Evolutionary conservation across 177 flowering plant species (phyloP), one percentile per base, ranked within the genome.

Genomic region (Tripterygium wilfordii): DNA sequence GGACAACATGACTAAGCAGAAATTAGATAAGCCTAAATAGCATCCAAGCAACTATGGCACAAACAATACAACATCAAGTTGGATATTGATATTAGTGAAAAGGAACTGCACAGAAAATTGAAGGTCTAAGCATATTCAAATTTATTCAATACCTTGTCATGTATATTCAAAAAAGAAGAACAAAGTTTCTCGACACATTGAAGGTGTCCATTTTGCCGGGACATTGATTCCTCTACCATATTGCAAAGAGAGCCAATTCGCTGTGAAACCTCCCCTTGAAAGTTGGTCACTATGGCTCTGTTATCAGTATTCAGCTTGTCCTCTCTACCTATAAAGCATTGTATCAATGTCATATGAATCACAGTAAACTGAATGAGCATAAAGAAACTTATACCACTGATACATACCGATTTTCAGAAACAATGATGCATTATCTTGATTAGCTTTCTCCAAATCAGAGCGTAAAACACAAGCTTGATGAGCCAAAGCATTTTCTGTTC

Each of bases 381-480:
- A n/a, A n/a, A n/a, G n/a, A n/a, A n/a, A n/a, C n/a, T n/a, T n/a
- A n/a, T n/a, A n/a, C n/a, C n/a, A n/a, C n/a, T n/a, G n/a, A n/a
- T n/a, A n/a, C 58, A 9, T 69, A 94, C 99, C 97, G 54, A 94
- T 78, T 78, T 87, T 94, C 5, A 47, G 60, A 60, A 60, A 73
- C 52, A 94, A 57, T 2, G 72, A 71, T 36, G 85, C 80, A 78
- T 86, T 89, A 61, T 89, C 95, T 48, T 77, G 67, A 14, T 75
- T 69, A 57, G 95, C 76, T 56, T 85, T 89, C 68, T 92, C 99
- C 71, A 92, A 61, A 42, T 89, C 86, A 39, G 96, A 67, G 21
- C 75, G 79, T 46, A 94, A 58, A 18, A 65, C 70, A 59, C 89
- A 85, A 15, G 96, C 97, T 70, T 87, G 91, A 31, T 83, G 79